phyloP scores from a whole-genome alignment of 2,329 filamentous ascomycete species.

The Bipolaris cookei region DNA sequence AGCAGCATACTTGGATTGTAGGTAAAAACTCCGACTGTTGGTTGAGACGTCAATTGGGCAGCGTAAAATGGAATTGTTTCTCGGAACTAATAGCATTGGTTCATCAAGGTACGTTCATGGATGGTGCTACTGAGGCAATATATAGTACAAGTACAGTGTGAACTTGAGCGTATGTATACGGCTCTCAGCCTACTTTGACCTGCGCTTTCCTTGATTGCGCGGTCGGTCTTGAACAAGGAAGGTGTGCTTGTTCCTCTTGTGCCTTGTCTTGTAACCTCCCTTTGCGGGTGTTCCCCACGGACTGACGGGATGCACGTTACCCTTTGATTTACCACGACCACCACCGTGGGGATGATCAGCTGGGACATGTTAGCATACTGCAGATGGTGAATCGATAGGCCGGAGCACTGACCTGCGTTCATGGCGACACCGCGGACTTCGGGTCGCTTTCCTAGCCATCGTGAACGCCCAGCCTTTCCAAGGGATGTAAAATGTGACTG shows the following conservation, averaged over 20 bases:
- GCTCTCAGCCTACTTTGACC: conserved; percentile 45
- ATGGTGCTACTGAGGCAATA: conserved; percentile 12
- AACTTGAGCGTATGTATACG: conserved; percentile 17
- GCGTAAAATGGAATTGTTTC: background rate
- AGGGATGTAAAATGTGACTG: conserved; percentile 89
- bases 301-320: conserved; percentile 92
- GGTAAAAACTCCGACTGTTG: background rate
- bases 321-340: conserved; percentile 99
- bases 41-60: background rate
- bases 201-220: conserved; percentile 89
- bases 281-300: conserved; percentile 94
- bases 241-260: conserved; percentile 87
- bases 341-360: conserved; percentile 98
- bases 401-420: conserved; percentile 74
- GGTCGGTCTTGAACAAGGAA: conserved; percentile 83
- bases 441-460: conserved; percentile 92
- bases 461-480: conserved; percentile 91
- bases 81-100: background rate
- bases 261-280: conserved; percentile 89
- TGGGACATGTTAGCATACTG: conserved; percentile 40
- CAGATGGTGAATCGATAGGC: background rate
- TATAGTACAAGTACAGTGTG: conserved; percentile 26
- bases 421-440: conserved; percentile 97
- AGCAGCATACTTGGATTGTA: background rate
- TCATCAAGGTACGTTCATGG: conserved; percentile 12